These are phyloP conservation scores for Filobasidium wieringae DNA, from an alignment of 768 basidiomycete genomes.

Conservation along the genomic window DNA sequence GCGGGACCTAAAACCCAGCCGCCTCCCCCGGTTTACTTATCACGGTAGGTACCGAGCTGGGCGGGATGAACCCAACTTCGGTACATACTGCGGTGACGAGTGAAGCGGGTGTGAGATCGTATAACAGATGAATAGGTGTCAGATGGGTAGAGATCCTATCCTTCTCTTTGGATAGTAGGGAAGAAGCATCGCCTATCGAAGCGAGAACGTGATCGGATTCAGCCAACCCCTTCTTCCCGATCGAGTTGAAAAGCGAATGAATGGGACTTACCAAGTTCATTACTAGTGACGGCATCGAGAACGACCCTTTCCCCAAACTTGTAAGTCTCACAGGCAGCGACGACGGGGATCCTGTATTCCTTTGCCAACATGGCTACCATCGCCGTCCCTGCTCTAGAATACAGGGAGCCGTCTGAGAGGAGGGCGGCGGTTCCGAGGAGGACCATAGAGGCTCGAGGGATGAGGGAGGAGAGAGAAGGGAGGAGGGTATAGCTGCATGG, in stretches of 20 bases:
- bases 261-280: slow-evolving; percentile 66
- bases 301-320: slow-evolving; percentile 90
- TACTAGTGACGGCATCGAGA: slow-evolving; percentile 87
- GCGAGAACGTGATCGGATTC: neutral
- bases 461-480: slow-evolving; percentile 48
- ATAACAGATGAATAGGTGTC: slow-evolving; percentile 72
- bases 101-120: slow-evolving; percentile 83
- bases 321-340: slow-evolving; percentile 97
- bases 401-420: slow-evolving; percentile 87
- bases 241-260: neutral
- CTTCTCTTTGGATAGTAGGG: neutral
- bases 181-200: slow-evolving; percentile 3
- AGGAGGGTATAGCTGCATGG: slow-evolving; percentile 87
- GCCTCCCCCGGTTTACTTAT: slow-evolving; percentile 24
- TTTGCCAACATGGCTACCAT: slow-evolving; percentile 94
- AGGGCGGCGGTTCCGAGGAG: slow-evolving; percentile 88
- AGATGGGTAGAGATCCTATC: slow-evolving; percentile 36
- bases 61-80: slow-evolving; percentile 85
- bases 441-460: slow-evolving; percentile 70
- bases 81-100: slow-evolving; percentile 94
- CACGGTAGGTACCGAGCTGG: slow-evolving; percentile 58
- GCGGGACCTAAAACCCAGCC: slow-evolving; percentile 14
- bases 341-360: slow-evolving; percentile 74
- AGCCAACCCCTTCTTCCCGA: neutral
- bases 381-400: slow-evolving; percentile 86